Evolutionary conservation across 768 basidiomycete species (phyloP).

Genomic region (Daedalea quercina): DNA sequence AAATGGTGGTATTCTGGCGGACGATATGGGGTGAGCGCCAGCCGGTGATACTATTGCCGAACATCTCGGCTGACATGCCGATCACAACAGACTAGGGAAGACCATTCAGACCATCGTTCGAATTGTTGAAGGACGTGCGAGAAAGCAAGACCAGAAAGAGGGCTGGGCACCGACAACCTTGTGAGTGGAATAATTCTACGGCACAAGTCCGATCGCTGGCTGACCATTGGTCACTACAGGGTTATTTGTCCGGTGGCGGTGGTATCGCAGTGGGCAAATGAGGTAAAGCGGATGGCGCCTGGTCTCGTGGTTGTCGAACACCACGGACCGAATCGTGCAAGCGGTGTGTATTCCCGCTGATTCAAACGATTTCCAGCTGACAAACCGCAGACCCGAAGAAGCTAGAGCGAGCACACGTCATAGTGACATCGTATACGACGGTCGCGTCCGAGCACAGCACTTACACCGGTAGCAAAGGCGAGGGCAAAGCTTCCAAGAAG

Average conservation of each 20-base stretch:
- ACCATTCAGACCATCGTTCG: conserved; percentile 88
- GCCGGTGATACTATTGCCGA: no score
- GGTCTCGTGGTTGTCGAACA: conserved; percentile 71
- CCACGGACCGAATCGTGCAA: conserved; percentile 71
- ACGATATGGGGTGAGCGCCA: conserved; percentile 72
- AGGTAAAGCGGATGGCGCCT: conserved; percentile 67
- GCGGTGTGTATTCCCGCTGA: conserved; percentile 36
- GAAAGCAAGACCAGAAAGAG: conserved; percentile 58
- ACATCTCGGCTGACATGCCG: conserved; percentile 1
- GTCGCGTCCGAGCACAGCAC: conserved; percentile 72
- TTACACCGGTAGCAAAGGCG: conserved; percentile 46
- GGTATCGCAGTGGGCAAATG: conserved; percentile 86
- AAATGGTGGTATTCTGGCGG: conserved; percentile 83
- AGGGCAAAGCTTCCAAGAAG: conserved; percentile 35
- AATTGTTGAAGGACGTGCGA: conserved; percentile 77
- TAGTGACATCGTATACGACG: conserved; percentile 85
- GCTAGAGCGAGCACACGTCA: conserved; percentile 55
- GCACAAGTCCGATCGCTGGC: background rate
- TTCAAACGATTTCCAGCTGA: background rate
- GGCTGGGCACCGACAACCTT: conserved; percentile 70
- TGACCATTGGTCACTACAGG: conserved; percentile 31
- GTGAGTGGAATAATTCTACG: conserved; percentile 32
- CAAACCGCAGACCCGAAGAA: conserved; percentile 41
- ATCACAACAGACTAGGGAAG: conserved; percentile 60
- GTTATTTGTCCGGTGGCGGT: conserved; percentile 86